These are phyloP conservation scores for Jimgerdemannia flammicorona DNA, from an alignment of 192 early-diverging fungal genomes.

Conservation along the genomic window DNA sequence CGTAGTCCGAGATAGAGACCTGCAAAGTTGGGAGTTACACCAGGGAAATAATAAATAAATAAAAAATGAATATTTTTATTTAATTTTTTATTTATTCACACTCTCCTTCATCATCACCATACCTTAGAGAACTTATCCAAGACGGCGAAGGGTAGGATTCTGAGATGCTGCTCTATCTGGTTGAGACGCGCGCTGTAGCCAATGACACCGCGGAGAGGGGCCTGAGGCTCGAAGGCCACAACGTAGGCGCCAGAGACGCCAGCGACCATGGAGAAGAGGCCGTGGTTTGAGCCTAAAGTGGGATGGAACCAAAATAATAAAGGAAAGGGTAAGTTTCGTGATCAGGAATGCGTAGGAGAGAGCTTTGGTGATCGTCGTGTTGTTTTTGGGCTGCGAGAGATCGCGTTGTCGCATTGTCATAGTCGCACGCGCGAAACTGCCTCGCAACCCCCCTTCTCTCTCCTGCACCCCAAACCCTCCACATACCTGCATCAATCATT, in stretches of 20 bases:
- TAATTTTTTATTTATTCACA: too few species aligned
- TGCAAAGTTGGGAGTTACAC: not conserved
- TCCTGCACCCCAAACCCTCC: not conserved
- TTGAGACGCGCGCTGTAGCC: constrained; percentile 24
- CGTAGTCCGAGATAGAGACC: constrained; percentile 22
- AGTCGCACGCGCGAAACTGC: too few species aligned
- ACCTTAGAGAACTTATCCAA: constrained; percentile 20
- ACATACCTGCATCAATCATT: constrained; percentile 33
- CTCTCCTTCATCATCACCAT: not conserved
- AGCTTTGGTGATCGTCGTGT: too few species aligned
- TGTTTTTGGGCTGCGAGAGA: too few species aligned
- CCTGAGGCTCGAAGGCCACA: constrained; percentile 34
- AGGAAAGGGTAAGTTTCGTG: too few species aligned
- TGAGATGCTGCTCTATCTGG: constrained; percentile 17
- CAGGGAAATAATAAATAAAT: not conserved
- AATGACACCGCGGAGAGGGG: constrained; percentile 28
- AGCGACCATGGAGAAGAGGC: constrained; percentile 33
- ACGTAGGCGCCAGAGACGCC: constrained; percentile 28
- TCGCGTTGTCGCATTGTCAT: too few species aligned
- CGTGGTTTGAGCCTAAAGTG: constrained; percentile 27
- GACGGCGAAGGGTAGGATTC: constrained; percentile 31
- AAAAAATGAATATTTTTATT: too few species aligned
- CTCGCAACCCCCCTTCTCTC: too few species aligned
- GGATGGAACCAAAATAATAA: too few species aligned
- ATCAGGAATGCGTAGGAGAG: too few species aligned